Conservation (phyloP, 129 eudicot genomes). For the Sambucus nigra region DNA sequence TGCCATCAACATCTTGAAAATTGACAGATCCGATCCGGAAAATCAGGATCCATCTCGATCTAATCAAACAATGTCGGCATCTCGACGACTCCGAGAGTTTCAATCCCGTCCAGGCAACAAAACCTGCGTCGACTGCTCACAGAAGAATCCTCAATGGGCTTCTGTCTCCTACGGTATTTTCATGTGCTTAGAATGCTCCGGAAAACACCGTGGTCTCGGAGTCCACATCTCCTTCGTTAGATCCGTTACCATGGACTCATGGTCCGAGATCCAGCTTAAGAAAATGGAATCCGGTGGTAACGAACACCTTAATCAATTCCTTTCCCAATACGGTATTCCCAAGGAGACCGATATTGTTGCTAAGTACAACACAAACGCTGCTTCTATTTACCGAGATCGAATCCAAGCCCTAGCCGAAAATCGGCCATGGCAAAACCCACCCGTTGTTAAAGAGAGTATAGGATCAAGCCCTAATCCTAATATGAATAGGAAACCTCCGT, state of each 20-base stretch:
- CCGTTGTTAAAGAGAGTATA: conserved; percentile 23
- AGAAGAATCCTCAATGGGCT: conserved; percentile 95
- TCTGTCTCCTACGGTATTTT: conserved; percentile 78
- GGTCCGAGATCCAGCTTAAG: conserved; percentile 86
- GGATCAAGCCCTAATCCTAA: conserved; percentile 5
- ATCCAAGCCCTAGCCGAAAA: conserved; percentile 13
- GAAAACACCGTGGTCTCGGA: conserved; percentile 93
- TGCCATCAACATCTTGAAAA: background rate
- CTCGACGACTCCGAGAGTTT: conserved; percentile 75
- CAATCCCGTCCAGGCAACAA: conserved; percentile 67
- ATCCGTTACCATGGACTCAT: conserved; percentile 92
- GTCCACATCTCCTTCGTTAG: conserved; percentile 88
- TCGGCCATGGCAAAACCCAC: conserved; percentile 10
- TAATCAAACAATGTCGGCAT: conserved; percentile 38
- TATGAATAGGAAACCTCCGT: conserved; percentile 25
- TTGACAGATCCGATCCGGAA: background rate
- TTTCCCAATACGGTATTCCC: conserved; percentile 41
- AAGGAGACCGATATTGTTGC: conserved; percentile 60
- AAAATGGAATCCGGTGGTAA: conserved; percentile 89
- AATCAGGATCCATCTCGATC: background rate
- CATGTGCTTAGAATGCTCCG: conserved; percentile 90
- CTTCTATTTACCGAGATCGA: background rate
- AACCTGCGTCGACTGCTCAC: conserved; percentile 87
- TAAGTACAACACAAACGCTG: conserved; percentile 64
- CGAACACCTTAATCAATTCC: conserved; percentile 41